Percentiles rank a stretch among this genome's conserved stretches.
These are phyloP conservation scores for Lasiodiplodia sp. DNA, from an alignment of 2,329 filamentous ascomycete species.

Conservation along the genomic window DNA sequence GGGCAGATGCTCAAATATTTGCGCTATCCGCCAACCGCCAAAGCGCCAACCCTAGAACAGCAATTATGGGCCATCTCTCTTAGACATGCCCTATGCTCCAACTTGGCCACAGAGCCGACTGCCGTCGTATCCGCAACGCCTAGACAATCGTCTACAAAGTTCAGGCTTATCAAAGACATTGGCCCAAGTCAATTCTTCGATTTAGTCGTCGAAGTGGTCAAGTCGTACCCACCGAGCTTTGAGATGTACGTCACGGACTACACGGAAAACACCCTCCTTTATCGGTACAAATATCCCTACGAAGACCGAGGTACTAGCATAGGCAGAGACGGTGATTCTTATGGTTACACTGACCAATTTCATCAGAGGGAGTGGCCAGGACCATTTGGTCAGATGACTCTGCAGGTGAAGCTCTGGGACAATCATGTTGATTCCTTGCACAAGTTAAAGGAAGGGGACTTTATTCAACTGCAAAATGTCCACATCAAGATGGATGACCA, in stretches of 20 bases:
- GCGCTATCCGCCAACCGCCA: neutral
- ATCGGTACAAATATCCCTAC: conserved; percentile 57
- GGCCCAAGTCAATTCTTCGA: conserved; percentile 67
- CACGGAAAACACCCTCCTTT: conserved; percentile 73
- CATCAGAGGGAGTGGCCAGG: conserved; percentile 68
- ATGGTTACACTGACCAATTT: conserved; percentile 58
- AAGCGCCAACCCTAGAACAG: conserved; percentile 35
- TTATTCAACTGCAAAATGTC: conserved; percentile 75
- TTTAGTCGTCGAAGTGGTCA: conserved; percentile 75
- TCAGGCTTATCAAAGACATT: conserved; percentile 68
- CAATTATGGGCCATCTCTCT: conserved; percentile 45
- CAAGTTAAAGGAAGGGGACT: conserved; percentile 64
- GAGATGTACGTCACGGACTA: conserved; percentile 83
- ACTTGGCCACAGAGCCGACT: too few species aligned
- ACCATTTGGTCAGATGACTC: conserved; percentile 74
- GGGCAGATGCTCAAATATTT: conserved; percentile 26
- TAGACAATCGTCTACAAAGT: neutral
- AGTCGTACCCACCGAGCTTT: conserved; percentile 51
- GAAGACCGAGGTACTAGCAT: conserved; percentile 36
- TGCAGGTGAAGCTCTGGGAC: conserved; percentile 76
- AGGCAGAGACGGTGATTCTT: conserved; percentile 61
- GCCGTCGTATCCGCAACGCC: neutral
- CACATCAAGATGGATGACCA: conserved; percentile 63
- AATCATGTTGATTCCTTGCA: conserved; percentile 69
- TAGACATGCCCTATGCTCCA: conserved; percentile 31